Evolutionary conservation across 1,284 basidiomycete species (phyloP).

Genomic region (Moesziomyces parantarcticus): DNA sequence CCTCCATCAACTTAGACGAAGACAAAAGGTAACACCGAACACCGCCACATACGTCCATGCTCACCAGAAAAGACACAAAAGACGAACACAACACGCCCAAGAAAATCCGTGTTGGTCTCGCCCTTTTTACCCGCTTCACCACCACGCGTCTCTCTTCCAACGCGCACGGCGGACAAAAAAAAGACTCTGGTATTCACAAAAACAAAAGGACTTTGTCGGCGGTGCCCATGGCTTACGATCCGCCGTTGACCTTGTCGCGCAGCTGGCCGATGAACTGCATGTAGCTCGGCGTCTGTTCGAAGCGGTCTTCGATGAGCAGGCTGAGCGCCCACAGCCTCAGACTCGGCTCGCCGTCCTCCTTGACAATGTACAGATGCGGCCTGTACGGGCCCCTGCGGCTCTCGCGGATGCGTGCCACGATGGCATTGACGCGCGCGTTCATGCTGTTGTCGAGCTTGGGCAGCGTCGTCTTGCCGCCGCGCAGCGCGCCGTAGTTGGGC

Average conservation of each 20-base stretch:
- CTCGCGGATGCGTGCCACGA: constrained; percentile 91
- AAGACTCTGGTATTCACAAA: constrained; percentile 2
- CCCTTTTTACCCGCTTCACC: too few species aligned
- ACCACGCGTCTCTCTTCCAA: too few species aligned
- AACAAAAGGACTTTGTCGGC: neutral
- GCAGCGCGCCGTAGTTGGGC: constrained; percentile 84
- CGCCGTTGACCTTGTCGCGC: constrained; percentile 62
- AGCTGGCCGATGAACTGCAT: constrained; percentile 80
- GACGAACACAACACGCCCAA: too few species aligned
- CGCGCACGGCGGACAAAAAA: neutral
- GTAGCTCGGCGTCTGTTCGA: constrained; percentile 93
- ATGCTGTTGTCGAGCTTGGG: constrained; percentile 90
- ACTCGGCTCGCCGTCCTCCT: constrained; percentile 92
- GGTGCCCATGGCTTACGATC: constrained; percentile 31
- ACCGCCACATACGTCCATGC: too few species aligned
- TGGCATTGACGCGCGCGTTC: constrained; percentile 89
- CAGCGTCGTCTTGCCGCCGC: constrained; percentile 92
- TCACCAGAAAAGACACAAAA: too few species aligned
- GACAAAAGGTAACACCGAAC: too few species aligned
- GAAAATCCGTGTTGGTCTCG: too few species aligned
- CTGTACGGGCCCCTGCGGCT: constrained; percentile 86
- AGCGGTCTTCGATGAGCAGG: constrained; percentile 92
- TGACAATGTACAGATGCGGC: constrained; percentile 95
- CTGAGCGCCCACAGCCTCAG: constrained; percentile 94
- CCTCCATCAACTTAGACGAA: too few species aligned